phyloP scores from a whole-genome alignment of 192 early-diverging fungal genomes.

The Mycoemilia scoparia region DNA sequence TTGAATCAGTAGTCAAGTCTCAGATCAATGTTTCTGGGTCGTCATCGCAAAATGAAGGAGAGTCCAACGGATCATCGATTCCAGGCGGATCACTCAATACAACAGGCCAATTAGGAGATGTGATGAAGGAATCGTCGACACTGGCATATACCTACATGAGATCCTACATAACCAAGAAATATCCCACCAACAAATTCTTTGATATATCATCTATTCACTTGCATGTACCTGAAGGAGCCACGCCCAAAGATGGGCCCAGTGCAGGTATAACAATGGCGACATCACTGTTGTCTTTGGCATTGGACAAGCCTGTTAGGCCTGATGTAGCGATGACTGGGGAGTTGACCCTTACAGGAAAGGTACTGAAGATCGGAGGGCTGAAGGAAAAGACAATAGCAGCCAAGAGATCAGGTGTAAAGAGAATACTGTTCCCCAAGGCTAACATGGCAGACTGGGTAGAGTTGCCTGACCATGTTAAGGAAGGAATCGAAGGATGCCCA shows the following conservation, averaged over 20 bases:
- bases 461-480: constrained; percentile 76
- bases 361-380: constrained; percentile 92
- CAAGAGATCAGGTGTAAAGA: constrained; percentile 74
- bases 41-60: constrained; percentile 8
- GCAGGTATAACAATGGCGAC: constrained; percentile 94
- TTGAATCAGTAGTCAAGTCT: constrained; percentile 84
- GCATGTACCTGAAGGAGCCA: constrained; percentile 94
- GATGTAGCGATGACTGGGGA: constrained; percentile 98
- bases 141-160: constrained; percentile 97
- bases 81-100: constrained; percentile 47
- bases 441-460: constrained; percentile 94
- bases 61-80: background rate
- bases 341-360: constrained; percentile 89
- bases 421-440: constrained; percentile 74
- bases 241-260: constrained; percentile 94
- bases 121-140: constrained; percentile 94
- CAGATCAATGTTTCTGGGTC: constrained; percentile 37
- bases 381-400: constrained; percentile 98
- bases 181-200: constrained; percentile 83
- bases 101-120: constrained; percentile 94
- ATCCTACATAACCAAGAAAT: constrained; percentile 49
- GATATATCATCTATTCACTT: constrained; percentile 76
- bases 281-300: constrained; percentile 76
- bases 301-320: constrained; percentile 52
- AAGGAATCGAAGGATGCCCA: constrained; percentile 68